Base-by-base conservation (phyloP, 2,329 filamentous ascomycete genomes). In the Elsinoe ampelina region DNA sequence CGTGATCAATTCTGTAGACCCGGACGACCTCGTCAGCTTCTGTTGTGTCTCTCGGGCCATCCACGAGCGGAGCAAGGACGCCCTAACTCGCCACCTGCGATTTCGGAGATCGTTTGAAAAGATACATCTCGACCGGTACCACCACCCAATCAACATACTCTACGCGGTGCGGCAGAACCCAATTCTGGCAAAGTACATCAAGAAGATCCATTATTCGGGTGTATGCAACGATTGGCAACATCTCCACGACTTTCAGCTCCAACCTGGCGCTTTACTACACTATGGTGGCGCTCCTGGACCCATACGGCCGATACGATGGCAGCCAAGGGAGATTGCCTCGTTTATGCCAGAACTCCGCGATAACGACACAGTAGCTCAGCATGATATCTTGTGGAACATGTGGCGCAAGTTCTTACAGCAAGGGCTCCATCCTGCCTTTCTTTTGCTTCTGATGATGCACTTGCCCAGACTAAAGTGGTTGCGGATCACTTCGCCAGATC, bases 401-500 rank as follows among this genome's bases (percentile, higher is more conserved):
- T 52, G 48, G 48, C 32, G 19, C 15, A 17, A 13, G n/a, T 38
- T 39, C n/a, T n/a, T 52, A 12, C 32, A 52, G 32, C 17, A 35
- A 52, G 48, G 48, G 8, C 17, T 39, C 6, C 48, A 32, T 35
- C 38, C 48, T 5, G 48, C 48, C 6, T 20, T 38, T 12, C 34
- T 52, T 7, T 13, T 52, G 8, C 34, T 52, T 13, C 34, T 52
- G 5, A 39, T 52, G 11, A 36, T 52, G 48, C 48, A 52, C 13
- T n/a, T 52, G 15, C 48, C 48, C 10, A n/a, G 48, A 36, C 34
- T 52, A 11, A 52, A 52, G 48, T 17, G 48, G 17, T n/a, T 52
- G 20, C 30, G 48, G 7, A 52, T 52, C 12, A 38, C 48, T 5
- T 34, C 32, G 19, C 19, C 19, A 15, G 48, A 52, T 20, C 36